Percentiles rank a stretch among this genome's conserved stretches.
Evolutionary conservation across 1,284 basidiomycete species (phyloP).

Genomic region (Tilletiopsis washingtonensis): DNA sequence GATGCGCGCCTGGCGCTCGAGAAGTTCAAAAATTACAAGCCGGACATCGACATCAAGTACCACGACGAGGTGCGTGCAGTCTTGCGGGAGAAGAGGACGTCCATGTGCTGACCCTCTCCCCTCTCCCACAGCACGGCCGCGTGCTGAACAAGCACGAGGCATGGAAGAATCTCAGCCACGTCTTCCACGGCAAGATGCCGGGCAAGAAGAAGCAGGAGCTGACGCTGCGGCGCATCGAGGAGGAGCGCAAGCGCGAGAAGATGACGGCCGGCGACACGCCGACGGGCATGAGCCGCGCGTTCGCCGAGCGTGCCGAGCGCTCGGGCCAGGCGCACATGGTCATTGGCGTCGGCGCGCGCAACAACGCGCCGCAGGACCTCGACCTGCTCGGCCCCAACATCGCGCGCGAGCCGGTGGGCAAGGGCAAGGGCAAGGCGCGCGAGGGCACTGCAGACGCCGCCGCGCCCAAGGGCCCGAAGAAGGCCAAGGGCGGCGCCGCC

Average conservation of each 20-base stretch:
- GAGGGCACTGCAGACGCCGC: background rate
- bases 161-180: constrained; percentile 47
- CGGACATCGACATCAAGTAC: constrained; percentile 91
- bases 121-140: too few species aligned
- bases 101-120: too few species aligned
- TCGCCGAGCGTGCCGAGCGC: constrained; percentile 32
- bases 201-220: constrained; percentile 43
- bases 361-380: constrained; percentile 38
- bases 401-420: background rate
- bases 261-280: constrained; percentile 45
- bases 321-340: constrained; percentile 47
- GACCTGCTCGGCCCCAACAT: constrained; percentile 26
- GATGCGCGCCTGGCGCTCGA: constrained; percentile 78
- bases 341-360: constrained; percentile 37
- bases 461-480: background rate
- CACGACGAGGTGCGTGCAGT: too few species aligned
- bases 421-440: constrained; percentile 3
- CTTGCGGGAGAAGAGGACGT: too few species aligned
- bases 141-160: constrained; percentile 76
- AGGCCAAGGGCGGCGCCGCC: background rate
- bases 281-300: constrained; percentile 38
- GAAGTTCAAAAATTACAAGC: constrained; percentile 86
- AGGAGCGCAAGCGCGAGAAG: constrained; percentile 39
- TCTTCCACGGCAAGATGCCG: constrained; percentile 44
- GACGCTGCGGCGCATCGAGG: constrained; percentile 34